Conservation (phyloP, 306 rosid genomes). For the Vicia sativa region DNA sequence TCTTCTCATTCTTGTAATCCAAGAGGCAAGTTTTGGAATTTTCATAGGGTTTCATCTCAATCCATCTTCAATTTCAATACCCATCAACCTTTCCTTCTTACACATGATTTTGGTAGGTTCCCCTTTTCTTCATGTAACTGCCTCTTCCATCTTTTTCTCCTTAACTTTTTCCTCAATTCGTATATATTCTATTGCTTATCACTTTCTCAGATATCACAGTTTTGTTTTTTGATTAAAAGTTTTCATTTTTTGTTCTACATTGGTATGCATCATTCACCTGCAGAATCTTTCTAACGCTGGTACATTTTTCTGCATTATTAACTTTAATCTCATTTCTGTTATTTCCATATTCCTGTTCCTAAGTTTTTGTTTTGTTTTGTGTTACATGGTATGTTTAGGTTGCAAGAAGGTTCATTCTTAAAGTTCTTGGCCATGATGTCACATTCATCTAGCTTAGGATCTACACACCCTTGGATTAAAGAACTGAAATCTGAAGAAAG, state of each 20-base stretch:
- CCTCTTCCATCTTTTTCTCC: slow-evolving; percentile 38
- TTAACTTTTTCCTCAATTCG: slow-evolving; percentile 29
- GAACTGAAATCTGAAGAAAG: slow-evolving; percentile 78
- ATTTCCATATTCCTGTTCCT: slow-evolving; percentile 43
- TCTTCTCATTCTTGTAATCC: slow-evolving; percentile 21
- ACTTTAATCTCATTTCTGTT: slow-evolving; percentile 21
- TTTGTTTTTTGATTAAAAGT: slow-evolving; percentile 29
- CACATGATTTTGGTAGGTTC: slow-evolving; percentile 45
- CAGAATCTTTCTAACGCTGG: slow-evolving; percentile 1
- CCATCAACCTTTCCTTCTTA: slow-evolving; percentile 44
- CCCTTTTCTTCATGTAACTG: slow-evolving; percentile 14
- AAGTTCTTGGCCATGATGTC: slow-evolving; percentile 73
- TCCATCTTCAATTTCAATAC: slow-evolving; percentile 52
- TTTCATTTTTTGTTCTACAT: slow-evolving; percentile 11
- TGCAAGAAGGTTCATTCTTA: slow-evolving; percentile 73
- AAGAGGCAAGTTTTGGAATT: slow-evolving; percentile 50
- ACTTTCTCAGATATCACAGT: slow-evolving; percentile 9
- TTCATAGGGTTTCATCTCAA: slow-evolving; percentile 44
- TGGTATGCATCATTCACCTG: slow-evolving; percentile 29
- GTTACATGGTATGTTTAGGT: slow-evolving; percentile 48
- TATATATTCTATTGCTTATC: background rate
- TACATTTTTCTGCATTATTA: slow-evolving; percentile 27
- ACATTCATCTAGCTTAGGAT: slow-evolving; percentile 66
- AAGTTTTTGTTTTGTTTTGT: slow-evolving; percentile 41
- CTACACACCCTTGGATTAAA: slow-evolving; percentile 68